These are phyloP conservation scores for Sisymbrium altissimum DNA, from an alignment of 345 rosid species.

Conservation along the genomic window DNA sequence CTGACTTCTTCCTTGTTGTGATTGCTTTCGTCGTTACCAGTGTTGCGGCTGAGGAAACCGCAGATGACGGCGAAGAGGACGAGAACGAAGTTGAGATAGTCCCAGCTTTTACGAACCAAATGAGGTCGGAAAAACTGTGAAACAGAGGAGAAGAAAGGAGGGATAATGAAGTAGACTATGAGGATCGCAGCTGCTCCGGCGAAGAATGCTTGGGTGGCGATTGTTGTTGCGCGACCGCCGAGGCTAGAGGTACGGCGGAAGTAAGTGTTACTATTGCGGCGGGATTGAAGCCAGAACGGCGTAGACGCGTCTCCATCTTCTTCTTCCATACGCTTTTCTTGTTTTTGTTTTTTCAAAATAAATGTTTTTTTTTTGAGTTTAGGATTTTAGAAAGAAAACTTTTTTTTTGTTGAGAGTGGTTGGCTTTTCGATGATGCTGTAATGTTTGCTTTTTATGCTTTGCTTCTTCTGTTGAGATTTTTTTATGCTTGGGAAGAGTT, in stretches of 20 bases:
- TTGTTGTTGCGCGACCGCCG: slow-evolving; percentile 15
- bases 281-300: slow-evolving; percentile 70
- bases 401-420: no score
- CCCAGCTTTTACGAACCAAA: slow-evolving; percentile 69
- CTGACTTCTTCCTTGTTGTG: background rate
- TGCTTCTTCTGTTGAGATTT: background rate
- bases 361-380: background rate
- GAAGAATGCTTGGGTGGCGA: slow-evolving; percentile 38
- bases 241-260: slow-evolving; percentile 32
- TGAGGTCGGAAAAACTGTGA: slow-evolving; percentile 62
- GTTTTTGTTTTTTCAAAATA: background rate
- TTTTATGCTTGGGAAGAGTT: background rate
- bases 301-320: slow-evolving; percentile 52
- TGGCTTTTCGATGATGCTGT: slow-evolving; percentile 6
- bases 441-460: slow-evolving; percentile 26
- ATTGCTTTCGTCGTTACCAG: slow-evolving; percentile 26
- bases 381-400: no score
- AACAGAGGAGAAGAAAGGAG: slow-evolving; percentile 46
- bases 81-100: slow-evolving; percentile 60
- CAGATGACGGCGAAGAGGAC: slow-evolving; percentile 79
- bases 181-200: slow-evolving; percentile 48
- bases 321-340: slow-evolving; percentile 45
- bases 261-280: slow-evolving; percentile 33
- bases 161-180: slow-evolving; percentile 42
- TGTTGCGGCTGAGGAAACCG: slow-evolving; percentile 58